Conservation (phyloP, 495 filamentous ascomycete species). For the Xylaria grammica region DNA sequence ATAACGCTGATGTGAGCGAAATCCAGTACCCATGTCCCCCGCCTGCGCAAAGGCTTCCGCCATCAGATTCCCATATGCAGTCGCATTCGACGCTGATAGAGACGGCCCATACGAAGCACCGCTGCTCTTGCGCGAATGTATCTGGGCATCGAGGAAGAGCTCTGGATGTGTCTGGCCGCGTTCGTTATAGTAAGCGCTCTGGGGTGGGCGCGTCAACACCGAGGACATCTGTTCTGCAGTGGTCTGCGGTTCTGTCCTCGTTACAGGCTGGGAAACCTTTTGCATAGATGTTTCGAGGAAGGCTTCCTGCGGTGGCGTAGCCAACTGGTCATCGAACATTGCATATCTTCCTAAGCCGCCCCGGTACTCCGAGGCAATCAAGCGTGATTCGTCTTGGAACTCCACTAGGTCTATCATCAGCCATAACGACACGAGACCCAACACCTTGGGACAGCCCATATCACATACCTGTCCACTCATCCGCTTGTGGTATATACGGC, state of each 20-base stretch:
- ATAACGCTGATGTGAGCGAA: slow-evolving; percentile 30
- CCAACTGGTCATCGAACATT: slow-evolving; percentile 46
- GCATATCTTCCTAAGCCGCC: slow-evolving; percentile 81
- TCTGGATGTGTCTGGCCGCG: slow-evolving; percentile 26
- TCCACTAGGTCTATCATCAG: slow-evolving; percentile 49
- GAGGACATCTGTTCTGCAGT: slow-evolving; percentile 15
- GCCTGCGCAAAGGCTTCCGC: slow-evolving; percentile 32
- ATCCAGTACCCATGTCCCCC: slow-evolving; percentile 29
- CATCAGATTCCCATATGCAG: slow-evolving; percentile 25
- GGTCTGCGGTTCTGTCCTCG: slow-evolving; percentile 17
- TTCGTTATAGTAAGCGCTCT: slow-evolving; percentile 30
- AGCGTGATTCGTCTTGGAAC: slow-evolving; percentile 88
- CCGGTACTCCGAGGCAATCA: slow-evolving; percentile 90
- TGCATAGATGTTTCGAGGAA: slow-evolving; percentile 23
- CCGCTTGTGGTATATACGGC: slow-evolving; percentile 61
- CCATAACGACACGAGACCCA: not conserved
- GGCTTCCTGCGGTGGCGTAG: slow-evolving; percentile 35
- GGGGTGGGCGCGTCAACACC: slow-evolving; percentile 20
- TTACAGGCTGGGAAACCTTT: slow-evolving; percentile 19
- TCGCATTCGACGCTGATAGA: slow-evolving; percentile 20
- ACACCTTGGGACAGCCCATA: not conserved
- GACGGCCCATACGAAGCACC: slow-evolving; percentile 29
- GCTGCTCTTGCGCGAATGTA: slow-evolving; percentile 34
- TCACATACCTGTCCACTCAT: slow-evolving; percentile 67
- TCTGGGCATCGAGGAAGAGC: slow-evolving; percentile 27